Percentiles rank a stretch among this genome's conserved stretches.
Conservation (phyloP, 2,329 filamentous ascomycete species). For the Alternaria ethzedia region DNA sequence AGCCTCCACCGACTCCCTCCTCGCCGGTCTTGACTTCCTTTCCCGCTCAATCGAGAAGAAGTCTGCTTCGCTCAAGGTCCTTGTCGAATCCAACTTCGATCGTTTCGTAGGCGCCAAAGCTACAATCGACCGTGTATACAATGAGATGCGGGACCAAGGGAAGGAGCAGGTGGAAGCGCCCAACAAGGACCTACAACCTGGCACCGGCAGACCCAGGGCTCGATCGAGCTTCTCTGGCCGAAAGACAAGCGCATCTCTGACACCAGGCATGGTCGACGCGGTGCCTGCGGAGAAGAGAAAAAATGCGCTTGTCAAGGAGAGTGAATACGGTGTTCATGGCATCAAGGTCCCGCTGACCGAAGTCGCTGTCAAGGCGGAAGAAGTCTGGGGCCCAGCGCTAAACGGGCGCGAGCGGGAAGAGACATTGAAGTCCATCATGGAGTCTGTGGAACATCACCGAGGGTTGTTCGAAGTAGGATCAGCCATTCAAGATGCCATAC, state of each 20-base stretch:
- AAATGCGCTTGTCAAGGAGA: constrained; percentile 90
- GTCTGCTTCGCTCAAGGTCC: constrained; percentile 91
- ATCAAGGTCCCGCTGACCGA: constrained; percentile 90
- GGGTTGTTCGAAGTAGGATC: constrained; percentile 83
- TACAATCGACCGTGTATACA: constrained; percentile 98
- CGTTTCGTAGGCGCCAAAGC: constrained; percentile 96
- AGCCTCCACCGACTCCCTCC: constrained; percentile 80
- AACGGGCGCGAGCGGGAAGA: constrained; percentile 92
- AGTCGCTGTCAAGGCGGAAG: constrained; percentile 91
- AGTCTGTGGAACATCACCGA: constrained; percentile 77
- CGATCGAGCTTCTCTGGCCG: constrained; percentile 63
- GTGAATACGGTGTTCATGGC: constrained; percentile 54
- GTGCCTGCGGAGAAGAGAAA: constrained; percentile 70
- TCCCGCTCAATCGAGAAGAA: constrained; percentile 96
- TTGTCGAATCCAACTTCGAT: constrained; percentile 98
- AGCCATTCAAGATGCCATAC: constrained; percentile 81
- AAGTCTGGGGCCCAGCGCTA: constrained; percentile 94
- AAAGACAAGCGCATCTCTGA: constrained; percentile 49
- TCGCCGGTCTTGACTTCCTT: constrained; percentile 82
- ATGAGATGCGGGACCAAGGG: constrained; percentile 86
- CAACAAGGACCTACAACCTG: constrained; percentile 58
- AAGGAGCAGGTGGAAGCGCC: constrained; percentile 45
- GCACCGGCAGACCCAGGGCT: constrained; percentile 72
- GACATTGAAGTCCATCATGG: constrained; percentile 77
- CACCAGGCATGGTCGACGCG: constrained; percentile 36